A percentile compares a stretch with the other conserved stretches of the same genome.
These are phyloP conservation scores for Heliamphora exappendiculata DNA, from an alignment of 148 eudicot genomes.

Conservation along the genomic window DNA sequence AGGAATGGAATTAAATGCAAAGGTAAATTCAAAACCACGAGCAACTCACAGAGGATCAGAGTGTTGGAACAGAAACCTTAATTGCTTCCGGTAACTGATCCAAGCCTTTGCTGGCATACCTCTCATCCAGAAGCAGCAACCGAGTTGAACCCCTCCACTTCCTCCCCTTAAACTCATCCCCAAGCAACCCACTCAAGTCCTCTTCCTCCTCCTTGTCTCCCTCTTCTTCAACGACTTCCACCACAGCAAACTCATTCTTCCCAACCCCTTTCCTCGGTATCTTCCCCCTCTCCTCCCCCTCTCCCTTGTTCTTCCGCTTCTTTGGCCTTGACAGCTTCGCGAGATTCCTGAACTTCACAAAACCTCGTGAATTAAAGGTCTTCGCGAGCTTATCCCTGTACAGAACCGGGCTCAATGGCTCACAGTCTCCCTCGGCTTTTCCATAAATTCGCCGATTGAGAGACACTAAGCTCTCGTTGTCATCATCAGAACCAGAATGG, in stretches of 20 bases:
- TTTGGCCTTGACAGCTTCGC: constrained; percentile 77
- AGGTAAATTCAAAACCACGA: neutral
- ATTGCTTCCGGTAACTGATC: constrained; percentile 81
- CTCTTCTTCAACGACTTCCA: constrained; percentile 52
- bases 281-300: constrained; percentile 13
- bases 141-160: constrained; percentile 84
- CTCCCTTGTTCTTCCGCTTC: constrained; percentile 28
- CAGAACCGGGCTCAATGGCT: constrained; percentile 52
- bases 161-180: constrained; percentile 49
- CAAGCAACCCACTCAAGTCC: constrained; percentile 69
- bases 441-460: constrained; percentile 58
- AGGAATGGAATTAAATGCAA: neutral
- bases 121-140: constrained; percentile 86
- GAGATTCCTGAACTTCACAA: constrained; percentile 66
- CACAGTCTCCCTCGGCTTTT: constrained; percentile 71
- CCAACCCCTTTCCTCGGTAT: constrained; percentile 18
- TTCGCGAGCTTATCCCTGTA: constrained; percentile 67
- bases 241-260: constrained; percentile 36
- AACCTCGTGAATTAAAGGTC: constrained; percentile 66
- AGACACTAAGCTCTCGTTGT: constrained; percentile 25
- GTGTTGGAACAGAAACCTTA: constrained; percentile 40
- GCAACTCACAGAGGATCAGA: constrained; percentile 16
- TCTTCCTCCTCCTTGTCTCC: constrained; percentile 37
- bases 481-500: constrained; percentile 17
- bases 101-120: constrained; percentile 31